A percentile compares a stretch with the other conserved stretches of the same genome.
Conservation (phyloP, 2,329 filamentous ascomycete species). For the Trichoderma arundinaceum region DNA sequence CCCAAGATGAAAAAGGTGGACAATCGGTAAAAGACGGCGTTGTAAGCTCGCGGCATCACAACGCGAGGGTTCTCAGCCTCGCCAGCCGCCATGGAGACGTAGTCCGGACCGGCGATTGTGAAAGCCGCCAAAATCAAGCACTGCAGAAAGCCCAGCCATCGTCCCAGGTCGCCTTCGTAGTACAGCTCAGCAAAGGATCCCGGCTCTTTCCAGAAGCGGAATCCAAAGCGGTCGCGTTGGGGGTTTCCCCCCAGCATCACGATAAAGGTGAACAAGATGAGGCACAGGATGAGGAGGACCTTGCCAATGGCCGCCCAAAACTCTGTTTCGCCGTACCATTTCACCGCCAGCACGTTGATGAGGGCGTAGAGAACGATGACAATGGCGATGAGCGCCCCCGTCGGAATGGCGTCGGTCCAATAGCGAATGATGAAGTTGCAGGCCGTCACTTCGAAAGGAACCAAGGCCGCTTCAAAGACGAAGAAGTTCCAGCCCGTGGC, state of each 20-base stretch:
- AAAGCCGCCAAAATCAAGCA: slow-evolving; percentile 75
- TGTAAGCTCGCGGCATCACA: slow-evolving; percentile 75
- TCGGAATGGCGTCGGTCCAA: slow-evolving; percentile 66
- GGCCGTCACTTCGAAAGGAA: slow-evolving; percentile 71
- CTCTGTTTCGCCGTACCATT: slow-evolving; percentile 78
- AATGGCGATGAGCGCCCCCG: slow-evolving; percentile 66
- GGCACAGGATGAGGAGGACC: slow-evolving; percentile 71
- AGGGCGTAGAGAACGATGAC: slow-evolving; percentile 52
- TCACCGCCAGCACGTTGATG: slow-evolving; percentile 75
- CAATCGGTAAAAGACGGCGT: slow-evolving; percentile 79
- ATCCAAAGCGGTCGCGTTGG: slow-evolving; percentile 71
- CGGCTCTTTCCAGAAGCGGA: slow-evolving; percentile 68
- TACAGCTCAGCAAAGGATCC: slow-evolving; percentile 73
- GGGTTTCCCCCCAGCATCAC: slow-evolving; percentile 86
- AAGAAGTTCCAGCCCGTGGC: slow-evolving; percentile 78
- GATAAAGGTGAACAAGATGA: slow-evolving; percentile 79
- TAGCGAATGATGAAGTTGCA: slow-evolving; percentile 68
- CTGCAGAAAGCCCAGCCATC: slow-evolving; percentile 76
- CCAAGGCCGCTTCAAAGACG: slow-evolving; percentile 69
- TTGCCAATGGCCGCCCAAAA: slow-evolving; percentile 77
- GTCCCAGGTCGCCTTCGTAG: slow-evolving; percentile 68
- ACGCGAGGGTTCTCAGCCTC: slow-evolving; percentile 73
- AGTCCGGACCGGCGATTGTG: slow-evolving; percentile 71
- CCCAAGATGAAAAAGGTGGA: slow-evolving; percentile 78
- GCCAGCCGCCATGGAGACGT: slow-evolving; percentile 70